Base-by-base conservation (phyloP, 805 yeast species). In the Wickerhamiella lipophila region DNA sequence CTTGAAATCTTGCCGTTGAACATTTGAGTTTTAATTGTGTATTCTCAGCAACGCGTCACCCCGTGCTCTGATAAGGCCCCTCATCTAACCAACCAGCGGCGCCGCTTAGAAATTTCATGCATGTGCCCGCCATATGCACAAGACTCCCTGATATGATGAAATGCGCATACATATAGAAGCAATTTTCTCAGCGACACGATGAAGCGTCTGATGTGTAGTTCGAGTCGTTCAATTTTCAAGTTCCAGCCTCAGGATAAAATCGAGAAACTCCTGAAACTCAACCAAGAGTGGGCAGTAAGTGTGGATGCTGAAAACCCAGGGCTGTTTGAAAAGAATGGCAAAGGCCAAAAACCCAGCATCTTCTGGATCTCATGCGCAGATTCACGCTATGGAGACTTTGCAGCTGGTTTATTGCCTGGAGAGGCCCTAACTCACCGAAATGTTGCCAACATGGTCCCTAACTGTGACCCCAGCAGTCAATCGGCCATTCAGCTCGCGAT, bases 341-440 rank as follows among this genome's bases (percentile, higher is more conserved):
- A 76, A 58, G 96, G 96, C 46, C 96, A 87, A 66, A 62, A 76
- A n/a, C 97, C 97, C 16, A 92, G 85, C 65, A 85, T 95, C 3
- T 67, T 89, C 44, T 87, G 95, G 88, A 81, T 88, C 52, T 95
- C 96, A 3, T 88, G 97, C 62, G 80, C 94, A 2, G 97, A 88
- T 63, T 84, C 95, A 2, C 77, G 97, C 57, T 81, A 84, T 50
- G 83, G 87, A 55, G 96, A 88, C 61, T 71, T 74, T 39, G 78
- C 85, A 49, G 71, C 86, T 22, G 79, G 74, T 45, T 77, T 86
- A n/a, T 68, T 78, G 21, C 96, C 96, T 1, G 97, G 97, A 46
- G 96, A 88, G 63, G 76, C 86, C 6, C 88, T 88, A 68, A 82
- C 87, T 3, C 83, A 83, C 61, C 77, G 95, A 61, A 86, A 86